Conservation (phyloP, 1,139 yeast species). For the Candida labiduridarum region DNA sequence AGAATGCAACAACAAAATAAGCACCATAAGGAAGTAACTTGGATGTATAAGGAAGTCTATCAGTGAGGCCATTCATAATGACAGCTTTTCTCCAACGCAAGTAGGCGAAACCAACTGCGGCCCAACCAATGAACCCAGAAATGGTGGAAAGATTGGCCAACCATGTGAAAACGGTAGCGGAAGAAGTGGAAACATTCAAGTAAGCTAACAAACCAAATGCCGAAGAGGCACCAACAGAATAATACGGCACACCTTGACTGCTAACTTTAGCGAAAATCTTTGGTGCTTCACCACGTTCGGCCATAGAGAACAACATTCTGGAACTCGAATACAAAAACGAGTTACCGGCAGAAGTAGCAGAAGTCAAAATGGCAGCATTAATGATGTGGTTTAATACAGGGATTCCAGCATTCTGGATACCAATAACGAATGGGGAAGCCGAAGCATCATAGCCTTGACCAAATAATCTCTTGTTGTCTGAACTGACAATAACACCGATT, state of each 20-base stretch:
- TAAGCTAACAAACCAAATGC: conserved; percentile 68
- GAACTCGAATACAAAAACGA: conserved; percentile 80
- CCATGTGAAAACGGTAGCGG: conserved; percentile 78
- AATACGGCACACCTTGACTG: conserved; percentile 66
- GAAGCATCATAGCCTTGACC: conserved; percentile 32
- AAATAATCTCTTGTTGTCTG: conserved; percentile 53
- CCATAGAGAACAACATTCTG: conserved; percentile 67
- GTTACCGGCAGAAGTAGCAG: conserved; percentile 79
- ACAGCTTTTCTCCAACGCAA: conserved; percentile 68
- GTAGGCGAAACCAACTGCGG: conserved; percentile 65
- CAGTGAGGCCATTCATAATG: conserved; percentile 56
- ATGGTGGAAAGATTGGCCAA: conserved; percentile 79
- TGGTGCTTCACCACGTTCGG: conserved; percentile 67
- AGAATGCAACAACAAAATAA: conserved; percentile 55
- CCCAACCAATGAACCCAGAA: conserved; percentile 77
- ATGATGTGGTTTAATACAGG: conserved; percentile 67
- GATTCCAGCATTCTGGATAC: conserved; percentile 71
- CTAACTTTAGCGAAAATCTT: conserved; percentile 52
- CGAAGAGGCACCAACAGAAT: conserved; percentile 60
- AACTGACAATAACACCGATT: conserved; percentile 84
- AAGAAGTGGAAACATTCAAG: conserved; percentile 63
- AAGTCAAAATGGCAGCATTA: conserved; percentile 70
- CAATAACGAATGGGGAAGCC: conserved; percentile 56
- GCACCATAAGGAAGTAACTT: conserved; percentile 62
- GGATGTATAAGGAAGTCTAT: conserved; percentile 75